Evolutionary conservation across 2,329 filamentous ascomycete genomes (phyloP).

Genomic region (Xylaria sp.): DNA sequence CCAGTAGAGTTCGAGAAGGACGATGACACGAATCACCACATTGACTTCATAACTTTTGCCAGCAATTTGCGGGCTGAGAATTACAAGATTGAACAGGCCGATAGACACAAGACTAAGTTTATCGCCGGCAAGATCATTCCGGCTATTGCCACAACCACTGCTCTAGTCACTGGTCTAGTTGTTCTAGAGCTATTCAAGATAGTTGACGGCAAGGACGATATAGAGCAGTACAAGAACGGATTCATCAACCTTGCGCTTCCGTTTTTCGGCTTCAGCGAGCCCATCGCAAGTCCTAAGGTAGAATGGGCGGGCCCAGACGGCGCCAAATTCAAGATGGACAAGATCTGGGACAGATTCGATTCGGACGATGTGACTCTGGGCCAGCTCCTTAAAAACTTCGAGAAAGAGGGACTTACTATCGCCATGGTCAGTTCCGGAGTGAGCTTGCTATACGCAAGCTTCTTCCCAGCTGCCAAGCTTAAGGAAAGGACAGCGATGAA

Average conservation of each 20-base stretch:
- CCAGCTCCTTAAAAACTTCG: conserved; percentile 85
- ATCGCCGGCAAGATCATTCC: conserved; percentile 99
- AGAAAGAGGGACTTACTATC: conserved; percentile 80
- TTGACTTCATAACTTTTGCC: conserved; percentile 97
- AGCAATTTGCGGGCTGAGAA: conserved; percentile 97
- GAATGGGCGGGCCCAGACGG: conserved; percentile 83
- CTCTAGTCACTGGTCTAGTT: conserved; percentile 92
- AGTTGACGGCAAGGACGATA: conserved; percentile 92
- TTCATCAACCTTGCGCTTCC: conserved; percentile 96
- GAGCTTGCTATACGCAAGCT: conserved; percentile 91
- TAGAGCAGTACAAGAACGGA: conserved; percentile 99
- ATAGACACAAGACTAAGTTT: conserved; percentile 98
- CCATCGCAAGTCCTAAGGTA: conserved; percentile 92
- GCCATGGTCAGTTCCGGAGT: conserved; percentile 98
- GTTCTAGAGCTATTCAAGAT: conserved; percentile 96
- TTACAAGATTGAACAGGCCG: conserved; percentile 93
- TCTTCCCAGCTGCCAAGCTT: conserved; percentile 81
- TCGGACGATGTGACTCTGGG: conserved; percentile 84
- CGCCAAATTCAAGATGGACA: conserved; percentile 82
- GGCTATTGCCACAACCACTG: conserved; percentile 96
- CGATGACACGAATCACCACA: conserved; percentile 97
- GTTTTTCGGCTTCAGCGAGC: conserved; percentile 98
- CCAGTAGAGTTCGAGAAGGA: conserved; percentile 99
- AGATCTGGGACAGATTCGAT: conserved; percentile 98
- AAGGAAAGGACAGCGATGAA: conserved; percentile 86